A percentile compares a stretch with the other conserved stretches of the same genome.
These are phyloP conservation scores for Boeremia exigua DNA, from an alignment of 2,329 filamentous ascomycete species.

Conservation along the genomic window DNA sequence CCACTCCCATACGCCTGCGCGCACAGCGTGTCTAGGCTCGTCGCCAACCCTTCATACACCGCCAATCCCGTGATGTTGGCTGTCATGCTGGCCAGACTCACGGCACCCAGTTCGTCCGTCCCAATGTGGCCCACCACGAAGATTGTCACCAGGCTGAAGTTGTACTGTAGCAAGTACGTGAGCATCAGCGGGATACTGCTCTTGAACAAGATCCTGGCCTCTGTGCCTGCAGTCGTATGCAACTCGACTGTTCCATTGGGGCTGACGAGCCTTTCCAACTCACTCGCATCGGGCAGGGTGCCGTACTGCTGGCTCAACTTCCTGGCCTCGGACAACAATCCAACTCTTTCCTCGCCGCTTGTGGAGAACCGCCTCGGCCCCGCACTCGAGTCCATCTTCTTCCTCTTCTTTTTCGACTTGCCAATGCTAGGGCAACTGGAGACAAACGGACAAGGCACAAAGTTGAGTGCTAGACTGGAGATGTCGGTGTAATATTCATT, in stretches of 20 bases:
- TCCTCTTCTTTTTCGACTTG: constrained; percentile 23
- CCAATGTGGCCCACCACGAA: constrained; percentile 61
- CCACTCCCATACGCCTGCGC: constrained; percentile 61
- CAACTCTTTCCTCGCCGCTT: constrained; percentile 34
- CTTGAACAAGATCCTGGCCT: constrained; percentile 45
- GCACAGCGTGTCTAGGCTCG: constrained; percentile 59
- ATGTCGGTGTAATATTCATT: constrained; percentile 23
- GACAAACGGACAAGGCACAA: constrained; percentile 29
- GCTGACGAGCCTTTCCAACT: constrained; percentile 36
- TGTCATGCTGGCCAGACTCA: constrained; percentile 60
- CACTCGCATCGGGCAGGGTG: constrained; percentile 31
- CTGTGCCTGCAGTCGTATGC: constrained; percentile 32
- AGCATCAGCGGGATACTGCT: constrained; percentile 59
- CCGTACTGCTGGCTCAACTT: constrained; percentile 36
- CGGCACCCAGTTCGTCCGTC: constrained; percentile 60
- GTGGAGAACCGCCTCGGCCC: constrained; percentile 41
- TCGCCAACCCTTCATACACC: constrained; percentile 59
- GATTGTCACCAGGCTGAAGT: constrained; percentile 58
- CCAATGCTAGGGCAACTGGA: constrained; percentile 18
- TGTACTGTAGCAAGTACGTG: constrained; percentile 63
- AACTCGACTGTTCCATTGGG: constrained; percentile 29
- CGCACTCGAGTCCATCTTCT: constrained; percentile 39
- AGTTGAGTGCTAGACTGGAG: constrained; percentile 32
- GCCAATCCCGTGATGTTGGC: constrained; percentile 62
- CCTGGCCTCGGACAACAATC: constrained; percentile 28